A percentile compares a stretch with the other conserved stretches of the same genome.
Conservation (phyloP, 2,329 filamentous ascomycete genomes). For the Botrytis byssoidea region DNA sequence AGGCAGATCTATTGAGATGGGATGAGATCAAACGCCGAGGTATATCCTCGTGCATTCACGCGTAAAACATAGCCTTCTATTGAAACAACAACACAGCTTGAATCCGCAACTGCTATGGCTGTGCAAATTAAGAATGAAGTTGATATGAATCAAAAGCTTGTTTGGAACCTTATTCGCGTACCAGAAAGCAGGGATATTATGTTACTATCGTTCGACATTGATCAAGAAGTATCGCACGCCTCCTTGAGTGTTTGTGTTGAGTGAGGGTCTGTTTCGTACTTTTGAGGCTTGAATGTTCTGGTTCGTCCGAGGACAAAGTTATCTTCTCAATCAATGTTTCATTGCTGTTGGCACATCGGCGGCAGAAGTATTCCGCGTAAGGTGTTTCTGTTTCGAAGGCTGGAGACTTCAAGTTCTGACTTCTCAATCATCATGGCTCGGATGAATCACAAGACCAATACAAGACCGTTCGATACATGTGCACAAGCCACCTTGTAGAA, state of each 20-base stretch:
- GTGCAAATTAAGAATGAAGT: background rate
- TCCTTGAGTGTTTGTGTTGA: background rate
- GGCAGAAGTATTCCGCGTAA: background rate
- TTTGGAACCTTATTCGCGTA: background rate
- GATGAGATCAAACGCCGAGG: conserved; percentile 11
- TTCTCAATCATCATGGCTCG: background rate
- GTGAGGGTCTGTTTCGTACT: background rate
- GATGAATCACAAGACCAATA: background rate
- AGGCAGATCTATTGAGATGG: background rate
- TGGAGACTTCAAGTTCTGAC: background rate
- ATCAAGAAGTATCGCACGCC: background rate
- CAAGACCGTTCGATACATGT: background rate
- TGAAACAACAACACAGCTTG: background rate
- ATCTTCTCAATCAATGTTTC: background rate
- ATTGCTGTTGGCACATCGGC: background rate
- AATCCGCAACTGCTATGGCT: background rate
- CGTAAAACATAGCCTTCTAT: conserved; percentile 5
- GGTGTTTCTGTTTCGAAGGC: background rate
- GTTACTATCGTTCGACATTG: background rate
- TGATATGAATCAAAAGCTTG: conserved; percentile 12
- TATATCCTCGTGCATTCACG: background rate
- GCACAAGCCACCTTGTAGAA: background rate
- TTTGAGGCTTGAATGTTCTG: background rate
- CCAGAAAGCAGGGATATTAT: background rate
- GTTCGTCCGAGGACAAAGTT: background rate